These are phyloP conservation scores for Solanum okadae DNA, from an alignment of 257 asterid genomes.

Conservation along the genomic window DNA sequence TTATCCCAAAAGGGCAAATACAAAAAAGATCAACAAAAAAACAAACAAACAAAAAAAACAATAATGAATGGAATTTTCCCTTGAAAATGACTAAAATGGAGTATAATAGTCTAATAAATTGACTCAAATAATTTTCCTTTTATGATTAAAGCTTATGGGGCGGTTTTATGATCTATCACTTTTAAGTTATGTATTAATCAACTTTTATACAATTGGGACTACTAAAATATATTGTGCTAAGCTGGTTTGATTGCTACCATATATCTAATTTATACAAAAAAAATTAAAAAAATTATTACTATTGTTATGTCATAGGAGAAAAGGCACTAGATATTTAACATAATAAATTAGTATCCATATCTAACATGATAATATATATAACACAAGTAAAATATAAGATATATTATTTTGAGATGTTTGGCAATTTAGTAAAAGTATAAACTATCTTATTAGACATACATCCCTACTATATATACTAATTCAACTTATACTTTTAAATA, in stretches of 20 bases:
- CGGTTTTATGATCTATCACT: not conserved
- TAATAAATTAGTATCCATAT: not conserved
- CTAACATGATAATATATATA: not conserved
- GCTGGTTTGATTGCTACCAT: not conserved
- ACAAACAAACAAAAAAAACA: too few relatives aligned
- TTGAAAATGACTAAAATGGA: not conserved
- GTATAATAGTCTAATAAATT: not conserved
- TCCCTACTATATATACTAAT: too few relatives aligned
- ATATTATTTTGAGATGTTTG: too few relatives aligned
- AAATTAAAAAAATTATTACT: too few relatives aligned
- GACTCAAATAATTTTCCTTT: not conserved
- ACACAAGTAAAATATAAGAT: not conserved
- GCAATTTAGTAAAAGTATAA: too few relatives aligned
- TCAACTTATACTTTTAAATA: too few relatives aligned
- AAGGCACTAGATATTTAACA: not conserved
- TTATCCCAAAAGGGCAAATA: not conserved
- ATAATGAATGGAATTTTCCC: not conserved
- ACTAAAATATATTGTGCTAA: not conserved
- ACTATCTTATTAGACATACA: too few relatives aligned
- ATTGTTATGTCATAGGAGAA: not conserved
- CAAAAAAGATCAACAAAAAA: not conserved
- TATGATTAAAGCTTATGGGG: not conserved
- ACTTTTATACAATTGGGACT: not conserved
- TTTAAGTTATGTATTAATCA: not conserved
- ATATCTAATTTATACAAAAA: not conserved